A percentile compares a stretch with the other conserved stretches of the same genome.
Conservation (phyloP, 1,284 basidiomycete genomes). For the Cryptococcus sp. region DNA sequence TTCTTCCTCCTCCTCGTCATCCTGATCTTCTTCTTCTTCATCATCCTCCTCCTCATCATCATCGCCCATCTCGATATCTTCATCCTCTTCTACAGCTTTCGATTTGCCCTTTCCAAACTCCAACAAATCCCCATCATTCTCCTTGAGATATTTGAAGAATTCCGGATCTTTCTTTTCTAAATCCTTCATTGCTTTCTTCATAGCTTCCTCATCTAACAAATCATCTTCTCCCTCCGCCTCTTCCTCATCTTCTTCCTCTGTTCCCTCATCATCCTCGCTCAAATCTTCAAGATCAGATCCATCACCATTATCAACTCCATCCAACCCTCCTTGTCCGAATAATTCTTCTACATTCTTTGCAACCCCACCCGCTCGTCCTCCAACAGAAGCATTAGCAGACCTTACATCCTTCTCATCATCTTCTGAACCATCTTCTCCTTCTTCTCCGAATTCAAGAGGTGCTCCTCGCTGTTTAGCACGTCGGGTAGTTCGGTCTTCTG, state of each 20-base stretch:
- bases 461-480: constrained; percentile 41
- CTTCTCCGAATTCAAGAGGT: constrained; percentile 51
- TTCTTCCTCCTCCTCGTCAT: constrained; percentile 49
- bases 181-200: constrained; percentile 72
- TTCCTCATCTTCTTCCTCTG: constrained; percentile 35
- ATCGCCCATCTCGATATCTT: constrained; percentile 41
- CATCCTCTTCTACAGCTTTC: constrained; percentile 37
- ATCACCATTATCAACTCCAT: constrained; percentile 24
- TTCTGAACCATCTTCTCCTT: constrained; percentile 42
- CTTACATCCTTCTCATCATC: constrained; percentile 46
- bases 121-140: constrained; percentile 87
- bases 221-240: constrained; percentile 54
- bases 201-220: constrained; percentile 59
- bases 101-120: constrained; percentile 59
- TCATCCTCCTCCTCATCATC: constrained; percentile 52
- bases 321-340: constrained; percentile 55
- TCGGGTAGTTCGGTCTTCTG: constrained; percentile 54
- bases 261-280: constrained; percentile 53
- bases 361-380: constrained; percentile 38
- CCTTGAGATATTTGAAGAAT: constrained; percentile 96
- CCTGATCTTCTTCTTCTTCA: constrained; percentile 45
- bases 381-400: constrained; percentile 45
- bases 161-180: constrained; percentile 94
- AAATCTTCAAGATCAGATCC: constrained; percentile 56
- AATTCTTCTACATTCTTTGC: constrained; percentile 71